Base-by-base conservation (phyloP, 345 rosid species). In the Diplotaxis tenuifolia region DNA sequence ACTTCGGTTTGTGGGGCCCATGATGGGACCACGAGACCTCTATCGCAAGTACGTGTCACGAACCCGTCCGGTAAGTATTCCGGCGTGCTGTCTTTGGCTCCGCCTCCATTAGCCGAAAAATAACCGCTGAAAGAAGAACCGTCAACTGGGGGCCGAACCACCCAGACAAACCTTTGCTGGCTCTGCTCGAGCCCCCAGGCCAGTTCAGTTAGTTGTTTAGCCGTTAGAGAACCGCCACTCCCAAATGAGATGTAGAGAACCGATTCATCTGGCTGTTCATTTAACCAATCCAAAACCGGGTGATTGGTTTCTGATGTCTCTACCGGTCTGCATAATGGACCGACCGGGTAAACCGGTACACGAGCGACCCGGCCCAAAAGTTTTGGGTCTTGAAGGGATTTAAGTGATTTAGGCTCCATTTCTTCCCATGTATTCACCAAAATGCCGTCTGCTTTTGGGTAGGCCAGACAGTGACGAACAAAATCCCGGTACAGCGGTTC, bases 101-200 rank as follows among this genome's bases (percentile, higher is more conserved):
- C 27, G 7, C 9, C 50, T 0, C 56, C 52, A 1, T 72, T 77
- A 4, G 5, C 21, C 0, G 68, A 75, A 34, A 86, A 79, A 75
- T 36, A 83, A 0, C 86, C 47, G 9, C 78, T 85, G 4, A 5
- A 50, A 4, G 40, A 77, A 0, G 80, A 50, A 12, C 72, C 77
- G 0, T 12, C 72, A 0, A 65, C 40, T 0, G 94, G 88, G 1
- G 79, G 83, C 1, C 91, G 83, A 0, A 87, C 77, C 53, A 85
- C 87, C 94, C 92, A 89, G 2, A 89, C 63, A 38, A 88, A 92
- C 21, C 87, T 75, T 19, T 85, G 89, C 22, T 62, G 74, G 71
- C 96, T 88, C 53, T 82, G 62, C 79, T 89, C 88, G 63, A 92
- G 75, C 1, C 93, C 93, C 87, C 82, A 89, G 2, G 97, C 96